Evolutionary conservation across 2,329 filamentous ascomycete genomes (phyloP).

Genomic region (Bertia moriformis): DNA sequence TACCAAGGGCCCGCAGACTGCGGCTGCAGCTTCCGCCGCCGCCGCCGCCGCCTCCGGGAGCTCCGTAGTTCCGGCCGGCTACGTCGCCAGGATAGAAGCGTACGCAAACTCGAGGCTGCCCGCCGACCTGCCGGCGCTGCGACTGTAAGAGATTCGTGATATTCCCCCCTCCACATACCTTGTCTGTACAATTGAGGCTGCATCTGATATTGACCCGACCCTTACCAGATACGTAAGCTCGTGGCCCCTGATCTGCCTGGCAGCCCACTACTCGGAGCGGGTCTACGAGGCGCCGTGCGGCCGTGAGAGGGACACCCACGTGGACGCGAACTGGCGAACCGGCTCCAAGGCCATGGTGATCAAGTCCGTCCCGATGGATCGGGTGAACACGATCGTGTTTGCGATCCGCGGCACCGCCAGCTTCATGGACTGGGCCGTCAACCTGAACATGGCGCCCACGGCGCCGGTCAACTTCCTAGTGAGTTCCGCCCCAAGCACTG

Average conservation of each 20-base stretch:
- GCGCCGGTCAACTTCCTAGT: neutral
- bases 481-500: no score
- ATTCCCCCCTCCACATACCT: neutral
- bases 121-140: conserved; percentile 48
- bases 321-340: conserved; percentile 61
- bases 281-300: conserved; percentile 56
- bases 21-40: conserved; percentile 19
- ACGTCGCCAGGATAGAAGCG: conserved; percentile 63
- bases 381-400: neutral
- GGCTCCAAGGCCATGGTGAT: neutral
- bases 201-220: neutral
- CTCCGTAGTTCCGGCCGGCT: conserved; percentile 36
- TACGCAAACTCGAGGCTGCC: conserved; percentile 69
- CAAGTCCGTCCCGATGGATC: neutral
- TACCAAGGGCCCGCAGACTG: conserved; percentile 15
- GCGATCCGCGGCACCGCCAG: neutral
- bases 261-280: conserved; percentile 61
- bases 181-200: conserved; percentile 2
- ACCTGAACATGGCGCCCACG: neutral
- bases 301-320: conserved; percentile 51
- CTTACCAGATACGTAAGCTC: conserved; percentile 19
- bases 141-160: conserved; percentile 32
- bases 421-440: neutral
- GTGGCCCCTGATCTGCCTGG: conserved; percentile 64
- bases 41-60: conserved; percentile 15